A percentile compares a stretch with the other conserved stretches of the same genome.
phyloP scores from a whole-genome alignment of 352 stramenopile genomes.

The Phytophthora boehmeriae region DNA sequence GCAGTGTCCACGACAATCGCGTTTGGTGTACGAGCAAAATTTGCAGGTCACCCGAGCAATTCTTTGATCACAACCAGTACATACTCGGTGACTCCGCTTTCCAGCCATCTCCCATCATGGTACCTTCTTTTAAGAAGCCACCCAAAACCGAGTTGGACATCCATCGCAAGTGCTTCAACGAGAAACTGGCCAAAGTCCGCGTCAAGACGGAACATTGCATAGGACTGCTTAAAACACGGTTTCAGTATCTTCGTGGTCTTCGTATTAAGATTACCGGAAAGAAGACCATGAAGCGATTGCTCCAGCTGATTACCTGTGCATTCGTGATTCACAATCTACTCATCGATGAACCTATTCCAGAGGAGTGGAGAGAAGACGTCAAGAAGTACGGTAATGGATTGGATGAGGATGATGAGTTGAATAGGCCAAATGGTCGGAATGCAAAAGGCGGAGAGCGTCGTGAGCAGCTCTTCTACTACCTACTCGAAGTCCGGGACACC shows the following conservation, averaged over 20 bases:
- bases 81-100: constrained; percentile 37
- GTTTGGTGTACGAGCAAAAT: constrained; percentile 24
- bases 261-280: constrained; percentile 4
- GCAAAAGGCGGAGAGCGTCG: constrained; percentile 5
- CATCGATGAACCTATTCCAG: constrained; percentile 16
- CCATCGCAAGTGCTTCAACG: constrained; percentile 21
- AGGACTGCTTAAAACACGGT: constrained; percentile 19
- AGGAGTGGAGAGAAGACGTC: constrained; percentile 15
- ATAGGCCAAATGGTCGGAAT: not conserved
- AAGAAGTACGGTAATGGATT: constrained; percentile 1
- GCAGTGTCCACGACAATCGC: constrained; percentile 37
- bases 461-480: constrained; percentile 17
- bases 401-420: constrained; percentile 16
- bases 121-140: constrained; percentile 27
- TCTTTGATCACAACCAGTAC: constrained; percentile 27
- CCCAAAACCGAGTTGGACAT: not conserved
- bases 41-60: not conserved
- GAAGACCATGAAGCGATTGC: constrained; percentile 11
- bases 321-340: constrained; percentile 25
- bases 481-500: constrained; percentile 9
- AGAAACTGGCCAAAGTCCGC: constrained; percentile 13
- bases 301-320: constrained; percentile 10
- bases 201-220: constrained; percentile 33
- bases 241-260: constrained; percentile 19
- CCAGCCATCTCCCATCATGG: constrained; percentile 13